phyloP scores from a whole-genome alignment of 179 eudicot species.

The Monotropa hypopitys region DNA sequence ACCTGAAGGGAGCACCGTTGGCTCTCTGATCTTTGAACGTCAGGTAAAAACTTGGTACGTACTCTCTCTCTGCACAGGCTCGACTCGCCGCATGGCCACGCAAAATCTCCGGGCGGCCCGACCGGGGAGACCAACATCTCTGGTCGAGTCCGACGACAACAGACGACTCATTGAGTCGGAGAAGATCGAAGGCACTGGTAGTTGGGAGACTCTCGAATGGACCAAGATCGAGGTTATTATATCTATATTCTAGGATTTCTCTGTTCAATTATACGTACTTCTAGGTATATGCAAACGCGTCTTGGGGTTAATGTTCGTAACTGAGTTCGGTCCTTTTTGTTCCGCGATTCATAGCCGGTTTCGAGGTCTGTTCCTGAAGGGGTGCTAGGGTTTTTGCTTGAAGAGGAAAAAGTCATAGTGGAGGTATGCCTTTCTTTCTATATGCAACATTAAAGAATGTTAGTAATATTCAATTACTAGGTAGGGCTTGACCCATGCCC shows the following conservation, averaged over 20 bases:
- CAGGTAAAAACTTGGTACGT: neutral
- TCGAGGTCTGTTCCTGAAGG: conserved; percentile 52
- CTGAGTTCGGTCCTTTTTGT: neutral
- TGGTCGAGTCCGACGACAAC: conserved; percentile 23
- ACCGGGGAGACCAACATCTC: conserved; percentile 21
- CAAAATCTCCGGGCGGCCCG: conserved; percentile 25
- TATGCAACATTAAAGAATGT: too few species aligned
- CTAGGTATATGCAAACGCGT: neutral
- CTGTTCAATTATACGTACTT: too few species aligned
- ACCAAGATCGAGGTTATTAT: conserved; percentile 53
- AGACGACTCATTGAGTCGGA: conserved; percentile 42
- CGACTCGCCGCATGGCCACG: conserved; percentile 31
- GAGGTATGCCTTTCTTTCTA: conserved; percentile 30
- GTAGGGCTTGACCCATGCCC: too few species aligned
- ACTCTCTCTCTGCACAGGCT: conserved; percentile 1
- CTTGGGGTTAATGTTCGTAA: neutral
- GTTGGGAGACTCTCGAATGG: conserved; percentile 90
- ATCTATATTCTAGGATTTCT: neutral
- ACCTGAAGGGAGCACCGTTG: neutral
- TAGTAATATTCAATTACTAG: too few species aligned
- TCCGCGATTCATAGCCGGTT: conserved; percentile 29
- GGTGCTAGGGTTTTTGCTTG: conserved; percentile 48
- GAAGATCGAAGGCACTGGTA: conserved; percentile 53
- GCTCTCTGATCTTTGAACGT: neutral
- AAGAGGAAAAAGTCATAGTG: conserved; percentile 57